phyloP scores from a whole-genome alignment of 169 alveolate species.

The Cryptosporidium tyzzeri region DNA sequence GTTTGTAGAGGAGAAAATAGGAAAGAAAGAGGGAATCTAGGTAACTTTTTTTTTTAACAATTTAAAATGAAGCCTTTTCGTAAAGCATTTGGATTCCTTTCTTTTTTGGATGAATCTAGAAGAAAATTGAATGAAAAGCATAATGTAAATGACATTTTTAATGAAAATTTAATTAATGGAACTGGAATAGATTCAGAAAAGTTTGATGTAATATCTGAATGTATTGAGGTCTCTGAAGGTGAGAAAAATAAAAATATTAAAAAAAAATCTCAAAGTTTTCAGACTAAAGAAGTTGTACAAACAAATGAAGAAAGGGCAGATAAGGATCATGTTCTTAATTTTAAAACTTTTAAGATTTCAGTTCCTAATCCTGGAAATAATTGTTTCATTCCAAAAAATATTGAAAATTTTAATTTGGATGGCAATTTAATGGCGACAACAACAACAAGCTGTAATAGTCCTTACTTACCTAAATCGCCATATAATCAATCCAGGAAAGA shows the following conservation, averaged over 20 bases:
- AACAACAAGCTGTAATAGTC: slow-evolving; percentile 17
- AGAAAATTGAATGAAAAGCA: not conserved
- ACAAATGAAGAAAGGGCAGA: not conserved
- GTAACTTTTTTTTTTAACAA: not conserved
- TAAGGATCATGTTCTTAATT: not conserved
- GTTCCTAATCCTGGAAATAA: not conserved
- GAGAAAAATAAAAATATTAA: not conserved
- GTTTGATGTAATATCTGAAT: not conserved
- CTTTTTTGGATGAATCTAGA: not conserved
- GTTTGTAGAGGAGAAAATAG: not conserved
- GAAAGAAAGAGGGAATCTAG: not conserved
- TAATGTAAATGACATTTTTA: too few species aligned
- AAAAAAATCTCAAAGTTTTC: not conserved
- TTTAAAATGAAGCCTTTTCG: not conserved
- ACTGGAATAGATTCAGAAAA: not conserved
- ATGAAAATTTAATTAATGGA: not conserved
- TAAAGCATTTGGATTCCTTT: not conserved
- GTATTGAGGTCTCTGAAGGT: not conserved
- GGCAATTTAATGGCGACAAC: not conserved
- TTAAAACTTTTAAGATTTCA: slow-evolving; percentile 11
- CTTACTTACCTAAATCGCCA: not conserved
- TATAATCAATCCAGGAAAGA: not conserved
- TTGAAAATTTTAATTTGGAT: not conserved
- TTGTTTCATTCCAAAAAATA: not conserved
- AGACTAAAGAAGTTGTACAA: not conserved